Evolutionary conservation across 495 filamentous ascomycete genomes (phyloP).

Genomic region (Penicillium turbatum): DNA sequence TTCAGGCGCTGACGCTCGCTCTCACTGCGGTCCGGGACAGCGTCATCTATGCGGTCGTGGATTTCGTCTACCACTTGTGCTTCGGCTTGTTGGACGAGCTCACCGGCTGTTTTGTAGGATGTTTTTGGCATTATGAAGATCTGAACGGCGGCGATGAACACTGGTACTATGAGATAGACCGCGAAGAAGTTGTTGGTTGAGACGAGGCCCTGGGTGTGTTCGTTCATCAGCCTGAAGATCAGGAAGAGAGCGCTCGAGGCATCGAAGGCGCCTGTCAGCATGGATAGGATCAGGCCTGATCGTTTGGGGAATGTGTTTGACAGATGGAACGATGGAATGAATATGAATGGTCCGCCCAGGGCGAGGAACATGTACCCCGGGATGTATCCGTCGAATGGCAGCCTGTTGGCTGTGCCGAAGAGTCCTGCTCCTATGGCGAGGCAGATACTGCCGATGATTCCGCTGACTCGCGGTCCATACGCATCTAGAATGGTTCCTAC

Average conservation of each 20-base stretch:
- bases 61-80: constrained; percentile 41
- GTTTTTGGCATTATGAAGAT: constrained; percentile 69
- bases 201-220: constrained; percentile 56
- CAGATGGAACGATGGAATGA: constrained; percentile 89
- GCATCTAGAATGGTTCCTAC: constrained; percentile 79
- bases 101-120: constrained; percentile 86
- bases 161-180: constrained; percentile 68
- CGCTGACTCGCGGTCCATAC: constrained; percentile 73
- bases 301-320: constrained; percentile 85
- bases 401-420: constrained; percentile 61
- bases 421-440: constrained; percentile 64
- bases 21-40: constrained; percentile 42
- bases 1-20: constrained; percentile 57
- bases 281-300: constrained; percentile 78
- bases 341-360: constrained; percentile 83
- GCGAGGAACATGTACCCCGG: constrained; percentile 78
- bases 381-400: constrained; percentile 69
- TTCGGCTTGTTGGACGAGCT: constrained; percentile 71
- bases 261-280: constrained; percentile 87
- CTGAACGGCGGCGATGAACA: constrained; percentile 64
- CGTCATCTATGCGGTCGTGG: constrained; percentile 58
- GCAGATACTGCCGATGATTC: constrained; percentile 65
- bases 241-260: constrained; percentile 85
- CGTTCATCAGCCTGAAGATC: constrained; percentile 73
- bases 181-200: constrained; percentile 70